Percentiles rank a stretch among this genome's conserved stretches.
phyloP scores from a whole-genome alignment of 805 yeast genomes.

The Pichia gijzeniarum region DNA sequence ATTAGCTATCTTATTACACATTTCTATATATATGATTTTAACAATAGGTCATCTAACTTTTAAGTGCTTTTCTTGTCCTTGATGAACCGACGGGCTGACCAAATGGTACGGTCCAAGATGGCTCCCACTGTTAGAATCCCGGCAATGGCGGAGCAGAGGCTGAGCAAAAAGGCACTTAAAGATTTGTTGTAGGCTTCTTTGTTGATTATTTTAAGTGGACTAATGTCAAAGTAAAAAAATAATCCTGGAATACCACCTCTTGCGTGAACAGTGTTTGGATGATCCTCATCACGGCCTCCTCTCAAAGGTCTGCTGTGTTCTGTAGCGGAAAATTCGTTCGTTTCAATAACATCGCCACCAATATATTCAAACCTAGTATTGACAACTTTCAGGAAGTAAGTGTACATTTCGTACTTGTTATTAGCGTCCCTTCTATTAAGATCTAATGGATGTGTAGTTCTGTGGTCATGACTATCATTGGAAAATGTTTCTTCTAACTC shows the following conservation, averaged over 20 bases:
- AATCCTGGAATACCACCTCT: constrained; percentile 90
- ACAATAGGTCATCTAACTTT: not conserved
- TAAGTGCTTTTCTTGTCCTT: constrained; percentile 54
- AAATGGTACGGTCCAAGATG: constrained; percentile 77
- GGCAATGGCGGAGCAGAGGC: constrained; percentile 83
- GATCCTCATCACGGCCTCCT: constrained; percentile 91
- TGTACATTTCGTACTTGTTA: constrained; percentile 55
- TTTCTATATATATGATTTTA: too few species aligned
- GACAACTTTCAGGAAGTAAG: constrained; percentile 84
- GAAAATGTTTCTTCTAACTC: constrained; percentile 11
- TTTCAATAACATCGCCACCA: constrained; percentile 49
- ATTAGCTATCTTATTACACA: too few species aligned
- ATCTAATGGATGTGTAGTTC: constrained; percentile 64
- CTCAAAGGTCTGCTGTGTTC: constrained; percentile 75
- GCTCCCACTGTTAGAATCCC: constrained; percentile 93
- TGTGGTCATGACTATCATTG: constrained; percentile 23
- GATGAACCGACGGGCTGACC: constrained; percentile 79
- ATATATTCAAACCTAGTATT: constrained; percentile 78
- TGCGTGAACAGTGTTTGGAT: constrained; percentile 75
- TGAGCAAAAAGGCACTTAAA: constrained; percentile 76
- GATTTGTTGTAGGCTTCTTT: constrained; percentile 66
- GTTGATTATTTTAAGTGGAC: constrained; percentile 88
- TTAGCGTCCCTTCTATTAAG: constrained; percentile 36
- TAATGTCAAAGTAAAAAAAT: constrained; percentile 81
- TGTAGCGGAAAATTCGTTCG: constrained; percentile 88